Conservation (phyloP, 768 basidiomycete species). For the Phylloporus scabripes region DNA sequence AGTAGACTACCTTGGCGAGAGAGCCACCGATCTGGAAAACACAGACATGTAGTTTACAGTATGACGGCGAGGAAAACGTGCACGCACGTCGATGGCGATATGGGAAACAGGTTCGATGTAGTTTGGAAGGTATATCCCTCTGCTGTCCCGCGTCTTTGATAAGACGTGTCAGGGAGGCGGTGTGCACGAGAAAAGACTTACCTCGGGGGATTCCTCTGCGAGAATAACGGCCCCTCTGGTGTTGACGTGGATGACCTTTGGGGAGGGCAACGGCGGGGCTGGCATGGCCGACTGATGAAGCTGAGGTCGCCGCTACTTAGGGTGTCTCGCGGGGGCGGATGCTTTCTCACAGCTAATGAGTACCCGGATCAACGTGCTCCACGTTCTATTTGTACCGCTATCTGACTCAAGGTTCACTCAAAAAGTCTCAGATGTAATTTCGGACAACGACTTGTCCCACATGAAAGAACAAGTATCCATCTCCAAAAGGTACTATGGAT, state of each 20-base stretch:
- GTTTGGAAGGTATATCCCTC: constrained; percentile 96
- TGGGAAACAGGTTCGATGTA: constrained; percentile 97
- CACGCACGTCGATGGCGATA: constrained; percentile 91
- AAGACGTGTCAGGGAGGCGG: constrained; percentile 12
- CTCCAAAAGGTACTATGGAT: neutral
- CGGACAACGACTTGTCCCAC: neutral
- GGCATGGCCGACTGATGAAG: constrained; percentile 34
- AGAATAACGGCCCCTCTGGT: constrained; percentile 92
- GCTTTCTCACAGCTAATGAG: constrained; percentile 13
- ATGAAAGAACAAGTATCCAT: neutral
- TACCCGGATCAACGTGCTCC: neutral
- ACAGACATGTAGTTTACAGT: neutral
- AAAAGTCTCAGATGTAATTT: neutral
- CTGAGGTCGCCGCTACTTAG: constrained; percentile 11
- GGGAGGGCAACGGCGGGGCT: constrained; percentile 66
- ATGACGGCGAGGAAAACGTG: neutral
- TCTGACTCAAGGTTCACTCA: neutral
- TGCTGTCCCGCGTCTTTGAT: constrained; percentile 78
- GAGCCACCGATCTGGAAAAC: constrained; percentile 84
- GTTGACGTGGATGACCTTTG: constrained; percentile 89
- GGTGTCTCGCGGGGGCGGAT: constrained; percentile 4
- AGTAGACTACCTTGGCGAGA: constrained; percentile 96
- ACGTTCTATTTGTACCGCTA: constrained; percentile 3
- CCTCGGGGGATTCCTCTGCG: constrained; percentile 91
- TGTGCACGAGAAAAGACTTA: constrained; percentile 33